Conservation (phyloP, 23 red algal genomes). For the Cyanidioschyzon merolae region DNA sequence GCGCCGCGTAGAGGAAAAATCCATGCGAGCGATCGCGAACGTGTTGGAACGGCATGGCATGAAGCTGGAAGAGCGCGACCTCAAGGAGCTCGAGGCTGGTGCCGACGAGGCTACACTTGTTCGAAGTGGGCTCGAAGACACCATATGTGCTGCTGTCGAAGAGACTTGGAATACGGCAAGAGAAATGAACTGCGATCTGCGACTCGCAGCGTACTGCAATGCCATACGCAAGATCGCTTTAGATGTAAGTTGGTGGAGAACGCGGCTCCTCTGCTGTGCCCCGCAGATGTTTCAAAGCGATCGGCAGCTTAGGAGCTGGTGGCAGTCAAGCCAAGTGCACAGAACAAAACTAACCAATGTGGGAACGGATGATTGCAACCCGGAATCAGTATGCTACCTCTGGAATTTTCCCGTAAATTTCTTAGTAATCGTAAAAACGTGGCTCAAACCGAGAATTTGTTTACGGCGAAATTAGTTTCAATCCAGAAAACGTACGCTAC, state of each 20-base stretch:
- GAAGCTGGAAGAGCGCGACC: constrained; percentile 35
- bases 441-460: no score
- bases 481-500: no score
- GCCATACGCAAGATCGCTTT: constrained; percentile 55
- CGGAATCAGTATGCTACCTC: not conserved
- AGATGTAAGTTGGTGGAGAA: constrained; percentile 19
- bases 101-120: constrained; percentile 80
- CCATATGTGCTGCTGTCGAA: constrained; percentile 60
- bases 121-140: constrained; percentile 76
- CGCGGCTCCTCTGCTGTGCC: no score
- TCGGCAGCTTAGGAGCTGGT: no score
- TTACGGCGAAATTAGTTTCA: no score
- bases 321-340: no score
- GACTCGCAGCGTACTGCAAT: constrained; percentile 58
- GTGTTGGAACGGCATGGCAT: constrained; percentile 75
- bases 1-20: constrained; percentile 67
- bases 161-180: constrained; percentile 43
- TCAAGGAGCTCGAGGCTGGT: constrained; percentile 33
- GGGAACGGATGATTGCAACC: no score
- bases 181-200: constrained; percentile 36
- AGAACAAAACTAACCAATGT: constrained; percentile 12
- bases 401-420: not conserved
- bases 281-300: no score
- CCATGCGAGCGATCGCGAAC: constrained; percentile 40
- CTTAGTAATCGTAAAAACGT: no score